Base-by-base conservation (phyloP, 2,329 filamentous ascomycete genomes). In the Phaeophleospora eucalypticola region DNA sequence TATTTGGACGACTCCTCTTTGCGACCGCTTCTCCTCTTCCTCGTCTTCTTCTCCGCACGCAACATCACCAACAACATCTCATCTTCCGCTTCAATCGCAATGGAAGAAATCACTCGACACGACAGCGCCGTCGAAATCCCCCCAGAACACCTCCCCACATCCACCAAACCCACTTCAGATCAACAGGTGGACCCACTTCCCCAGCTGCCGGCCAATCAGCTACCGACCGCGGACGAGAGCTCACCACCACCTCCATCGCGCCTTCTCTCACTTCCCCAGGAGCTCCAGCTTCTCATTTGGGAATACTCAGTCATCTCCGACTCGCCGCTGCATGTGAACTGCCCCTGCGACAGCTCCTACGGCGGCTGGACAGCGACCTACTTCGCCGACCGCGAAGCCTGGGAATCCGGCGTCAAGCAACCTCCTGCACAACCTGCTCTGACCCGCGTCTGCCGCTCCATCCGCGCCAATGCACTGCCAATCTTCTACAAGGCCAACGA, bases 401-500 rank as follows among this genome's bases (percentile, higher is more conserved):
- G 56, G 54, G 45, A 49, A 9, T 33, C 34, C 15, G 54, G 56
- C 41, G 36, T 19, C 4, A 44, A 45, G 16, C 36, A 47, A 4
- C 51, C 51, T 6, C 56, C 58, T 7, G 42, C 33, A 41, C 51
- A 60, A 36, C 58, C 58, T 14, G 43, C 39, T 10, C 32, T 58
- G n/a, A 56, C 53, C 4, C 45, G 49, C 10, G 50, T 53, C 3
- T 56, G 53, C 36, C 47, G 49, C 16, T 27, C 33, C 18, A 48
- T 59, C 36, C 57, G 58, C 18, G 45, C 36, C 14, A 46, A 54
- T n/a, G 52, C 57, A 2, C 29, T 59, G 18, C 52, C 55, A 10
- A 59, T 59, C 21, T 59, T 57, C 43, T 60, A 54, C 53, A 44
- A 48, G 32, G 37, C 43, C 16, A 59, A 59, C 34, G 20, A 6